A percentile compares a stretch with the other conserved stretches of the same genome.
phyloP scores from a whole-genome alignment of 208 protist species.

The Trichomonas tenax region DNA sequence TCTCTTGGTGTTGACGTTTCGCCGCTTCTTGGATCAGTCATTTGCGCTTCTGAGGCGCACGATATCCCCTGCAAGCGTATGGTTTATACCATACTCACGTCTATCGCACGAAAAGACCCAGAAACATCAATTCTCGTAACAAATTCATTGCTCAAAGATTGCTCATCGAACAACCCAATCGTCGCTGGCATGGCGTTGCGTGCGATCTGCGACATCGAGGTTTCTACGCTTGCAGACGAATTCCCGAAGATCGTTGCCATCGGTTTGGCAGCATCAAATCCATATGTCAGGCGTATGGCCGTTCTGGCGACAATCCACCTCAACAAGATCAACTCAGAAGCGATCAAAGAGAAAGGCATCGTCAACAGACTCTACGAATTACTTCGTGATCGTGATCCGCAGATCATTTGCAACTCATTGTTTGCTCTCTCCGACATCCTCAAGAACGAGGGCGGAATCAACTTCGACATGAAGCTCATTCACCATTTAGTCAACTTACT shows the following conservation, averaged over 20 bases:
- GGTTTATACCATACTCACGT: background rate
- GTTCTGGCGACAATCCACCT: background rate
- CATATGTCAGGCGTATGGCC: background rate
- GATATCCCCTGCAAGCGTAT: constrained; percentile 1
- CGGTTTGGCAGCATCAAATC: background rate
- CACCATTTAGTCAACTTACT: background rate
- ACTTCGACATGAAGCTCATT: background rate
- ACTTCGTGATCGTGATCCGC: background rate
- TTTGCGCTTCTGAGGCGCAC: background rate
- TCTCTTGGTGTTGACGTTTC: constrained; percentile 3
- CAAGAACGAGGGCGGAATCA: background rate
- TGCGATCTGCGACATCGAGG: background rate
- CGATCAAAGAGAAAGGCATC: background rate
- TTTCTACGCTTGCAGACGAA: background rate
- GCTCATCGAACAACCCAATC: background rate
- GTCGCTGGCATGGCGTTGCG: background rate
- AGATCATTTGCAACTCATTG: background rate
- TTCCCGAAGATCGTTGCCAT: background rate
- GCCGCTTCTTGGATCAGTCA: background rate
- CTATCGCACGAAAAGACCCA: background rate
- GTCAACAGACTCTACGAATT: background rate
- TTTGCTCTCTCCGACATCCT: background rate
- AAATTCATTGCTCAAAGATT: background rate
- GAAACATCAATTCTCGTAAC: background rate
- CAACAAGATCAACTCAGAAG: background rate